Percentiles rank a stretch among this genome's conserved stretches.
Conservation (phyloP, 306 rosid genomes). For the Dalbergia cultrata region DNA sequence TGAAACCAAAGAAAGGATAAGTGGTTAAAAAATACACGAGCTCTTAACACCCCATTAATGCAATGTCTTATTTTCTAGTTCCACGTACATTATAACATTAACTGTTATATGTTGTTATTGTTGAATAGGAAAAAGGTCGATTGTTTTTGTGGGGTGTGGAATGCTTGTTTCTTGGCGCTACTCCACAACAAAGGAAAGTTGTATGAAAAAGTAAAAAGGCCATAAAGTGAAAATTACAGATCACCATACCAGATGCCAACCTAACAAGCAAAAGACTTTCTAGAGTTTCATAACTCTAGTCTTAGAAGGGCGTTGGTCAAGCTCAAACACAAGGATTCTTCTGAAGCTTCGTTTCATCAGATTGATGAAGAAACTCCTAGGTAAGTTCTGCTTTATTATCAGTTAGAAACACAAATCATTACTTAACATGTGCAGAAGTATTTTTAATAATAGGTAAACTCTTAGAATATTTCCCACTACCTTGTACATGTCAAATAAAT, state of each 20-base stretch:
- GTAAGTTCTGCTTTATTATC: too few relatives aligned
- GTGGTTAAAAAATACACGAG: too few relatives aligned
- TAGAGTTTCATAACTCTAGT: constrained; percentile 37
- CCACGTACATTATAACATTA: too few relatives aligned
- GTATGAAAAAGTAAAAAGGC: constrained; percentile 26
- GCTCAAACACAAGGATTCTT: constrained; percentile 37
- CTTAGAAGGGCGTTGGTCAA: constrained; percentile 16
- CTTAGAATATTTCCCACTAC: too few relatives aligned
- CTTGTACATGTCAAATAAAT: too few relatives aligned
- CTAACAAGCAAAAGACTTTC: constrained; percentile 48
- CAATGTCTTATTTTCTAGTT: not conserved
- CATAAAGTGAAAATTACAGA: constrained; percentile 45
- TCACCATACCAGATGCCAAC: constrained; percentile 47
- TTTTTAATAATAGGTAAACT: too few relatives aligned
- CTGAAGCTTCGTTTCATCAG: not conserved
- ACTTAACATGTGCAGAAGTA: too few relatives aligned
- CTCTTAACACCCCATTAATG: not conserved
- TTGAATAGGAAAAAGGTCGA: not conserved
- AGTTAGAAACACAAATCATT: too few relatives aligned
- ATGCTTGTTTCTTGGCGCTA: not conserved
- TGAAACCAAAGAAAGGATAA: too few relatives aligned
- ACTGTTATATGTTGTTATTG: too few relatives aligned
- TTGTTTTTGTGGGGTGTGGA: not conserved
- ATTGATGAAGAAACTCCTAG: not conserved
- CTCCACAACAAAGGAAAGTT: not conserved